These are phyloP conservation scores for Borovskyia barvae DNA, from an alignment of 208 protist species.

Conservation along the genomic window DNA sequence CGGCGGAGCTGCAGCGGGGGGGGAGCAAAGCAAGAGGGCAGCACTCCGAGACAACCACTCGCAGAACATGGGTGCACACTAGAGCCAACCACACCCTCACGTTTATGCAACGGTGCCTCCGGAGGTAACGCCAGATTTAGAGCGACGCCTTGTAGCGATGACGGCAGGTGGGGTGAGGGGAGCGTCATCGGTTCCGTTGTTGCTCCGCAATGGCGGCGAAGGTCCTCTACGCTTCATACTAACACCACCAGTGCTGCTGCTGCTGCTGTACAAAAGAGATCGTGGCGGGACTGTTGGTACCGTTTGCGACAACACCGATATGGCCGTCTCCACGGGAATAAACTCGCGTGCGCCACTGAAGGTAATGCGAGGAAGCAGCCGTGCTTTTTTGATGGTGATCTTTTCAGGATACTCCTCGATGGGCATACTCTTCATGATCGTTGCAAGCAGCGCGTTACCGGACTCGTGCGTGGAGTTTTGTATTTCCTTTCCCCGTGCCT, in stretches of 20 bases:
- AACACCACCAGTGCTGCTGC: background rate
- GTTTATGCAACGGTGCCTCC: conserved; percentile 4
- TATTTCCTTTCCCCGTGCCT: conserved; percentile 30
- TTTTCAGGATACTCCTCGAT: conserved; percentile 56
- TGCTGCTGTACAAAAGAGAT: conserved; percentile 36
- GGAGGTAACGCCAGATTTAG: background rate
- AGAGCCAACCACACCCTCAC: background rate
- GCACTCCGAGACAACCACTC: background rate
- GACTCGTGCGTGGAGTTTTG: conserved; percentile 12
- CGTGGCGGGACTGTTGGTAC: conserved; percentile 58
- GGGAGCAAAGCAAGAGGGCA: background rate
- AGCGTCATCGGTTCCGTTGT: background rate
- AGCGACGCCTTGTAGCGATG: conserved; percentile 19
- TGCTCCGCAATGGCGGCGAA: background rate
- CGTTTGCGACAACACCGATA: conserved; percentile 59
- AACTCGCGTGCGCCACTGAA: conserved; percentile 52
- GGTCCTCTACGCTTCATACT: background rate
- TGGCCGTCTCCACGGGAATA: conserved; percentile 45
- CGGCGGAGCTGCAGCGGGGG: no score
- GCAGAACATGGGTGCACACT: background rate
- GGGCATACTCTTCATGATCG: conserved; percentile 40
- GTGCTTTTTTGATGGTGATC: conserved; percentile 57
- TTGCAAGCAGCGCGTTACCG: conserved; percentile 10
- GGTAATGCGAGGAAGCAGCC: conserved; percentile 60
- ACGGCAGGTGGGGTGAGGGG: conserved; percentile 1